phyloP scores from a whole-genome alignment of 345 rosid genomes.

The Eucalyptus sideroxylon region DNA sequence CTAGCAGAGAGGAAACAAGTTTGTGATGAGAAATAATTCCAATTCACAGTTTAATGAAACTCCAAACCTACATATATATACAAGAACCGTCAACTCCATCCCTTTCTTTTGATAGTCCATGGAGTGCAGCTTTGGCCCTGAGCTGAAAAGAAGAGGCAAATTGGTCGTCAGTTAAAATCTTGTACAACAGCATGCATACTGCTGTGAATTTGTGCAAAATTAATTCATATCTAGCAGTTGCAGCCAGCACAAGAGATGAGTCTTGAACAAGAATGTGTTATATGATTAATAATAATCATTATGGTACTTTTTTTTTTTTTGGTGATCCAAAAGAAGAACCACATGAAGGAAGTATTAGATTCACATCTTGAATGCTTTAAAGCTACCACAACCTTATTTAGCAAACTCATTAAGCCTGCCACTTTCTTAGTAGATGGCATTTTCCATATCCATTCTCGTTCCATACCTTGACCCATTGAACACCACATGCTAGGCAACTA shows the following conservation, averaged over 20 bases:
- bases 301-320: background rate
- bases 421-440: background rate
- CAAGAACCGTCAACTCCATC: constrained; percentile 85
- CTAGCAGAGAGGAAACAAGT: background rate
- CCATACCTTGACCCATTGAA: background rate
- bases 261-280: background rate
- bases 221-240: background rate
- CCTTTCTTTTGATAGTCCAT: constrained; percentile 43
- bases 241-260: background rate
- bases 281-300: background rate
- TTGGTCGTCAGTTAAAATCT: background rate
- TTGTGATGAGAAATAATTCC: background rate
- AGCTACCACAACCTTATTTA: background rate
- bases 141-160: constrained; percentile 23
- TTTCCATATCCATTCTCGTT: background rate
- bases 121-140: constrained; percentile 61
- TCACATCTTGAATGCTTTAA: background rate
- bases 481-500: background rate
- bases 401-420: background rate
- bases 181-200: background rate
- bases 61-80: constrained; percentile 55
- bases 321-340: background rate
- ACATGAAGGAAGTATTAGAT: background rate
- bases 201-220: background rate
- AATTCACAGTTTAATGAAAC: background rate